Percentiles rank a stretch among this genome's conserved stretches.
These are phyloP conservation scores for Trichoderma citrinoviride DNA, from an alignment of 2,329 filamentous ascomycete species.

Conservation along the genomic window DNA sequence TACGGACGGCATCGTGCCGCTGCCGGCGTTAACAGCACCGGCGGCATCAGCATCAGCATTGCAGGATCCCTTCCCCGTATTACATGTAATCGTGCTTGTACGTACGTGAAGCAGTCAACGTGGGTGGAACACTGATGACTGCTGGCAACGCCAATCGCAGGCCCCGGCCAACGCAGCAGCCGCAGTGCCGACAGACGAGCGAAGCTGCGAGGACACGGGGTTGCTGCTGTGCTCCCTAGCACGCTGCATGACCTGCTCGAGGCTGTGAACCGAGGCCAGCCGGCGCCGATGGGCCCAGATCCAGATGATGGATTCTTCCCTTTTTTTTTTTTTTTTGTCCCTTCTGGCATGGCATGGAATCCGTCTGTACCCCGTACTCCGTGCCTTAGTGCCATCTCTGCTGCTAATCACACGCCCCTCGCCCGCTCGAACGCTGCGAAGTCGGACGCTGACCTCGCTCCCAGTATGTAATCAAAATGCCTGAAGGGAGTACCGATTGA, in stretches of 20 bases:
- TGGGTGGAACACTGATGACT: background rate
- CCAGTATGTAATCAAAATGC: background rate
- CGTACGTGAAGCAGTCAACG: background rate
- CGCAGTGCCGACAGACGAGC: conserved; percentile 1
- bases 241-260: background rate
- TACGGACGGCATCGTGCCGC: background rate
- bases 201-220: background rate
- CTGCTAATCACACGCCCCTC: conserved; percentile 9
- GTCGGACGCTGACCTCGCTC: conserved; percentile 6
- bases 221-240: background rate
- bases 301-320: conserved; percentile 3
- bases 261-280: conserved; percentile 23
- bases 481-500: background rate
- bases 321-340: background rate
- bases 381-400: background rate
- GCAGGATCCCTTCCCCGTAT: background rate
- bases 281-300: conserved; percentile 13
- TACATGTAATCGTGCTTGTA: no score
- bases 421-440: conserved; percentile 1
- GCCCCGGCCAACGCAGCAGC: background rate
- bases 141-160: background rate
- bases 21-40: background rate
- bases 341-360: no score
- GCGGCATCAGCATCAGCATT: background rate
- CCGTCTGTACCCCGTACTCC: no score